Percentiles rank a stretch among this genome's conserved stretches.
phyloP scores from a whole-genome alignment of 23 red algal species.

The Chondrus crispus region DNA sequence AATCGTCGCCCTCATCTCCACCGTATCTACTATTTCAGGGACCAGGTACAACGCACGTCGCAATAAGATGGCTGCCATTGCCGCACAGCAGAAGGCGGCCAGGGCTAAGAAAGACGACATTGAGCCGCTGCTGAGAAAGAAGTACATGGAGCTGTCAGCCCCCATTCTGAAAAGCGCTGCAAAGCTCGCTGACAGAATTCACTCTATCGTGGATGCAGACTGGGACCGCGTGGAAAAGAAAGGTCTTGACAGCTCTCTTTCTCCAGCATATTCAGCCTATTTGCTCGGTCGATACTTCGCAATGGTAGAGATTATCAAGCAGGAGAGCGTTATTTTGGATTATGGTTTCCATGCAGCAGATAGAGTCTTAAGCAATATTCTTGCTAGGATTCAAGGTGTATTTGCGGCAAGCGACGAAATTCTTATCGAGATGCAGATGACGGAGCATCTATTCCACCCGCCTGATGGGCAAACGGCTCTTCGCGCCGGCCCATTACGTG shows the following conservation, averaged over 20 bases:
- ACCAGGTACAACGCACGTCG: constrained; percentile 31
- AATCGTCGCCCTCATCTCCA: constrained; percentile 48
- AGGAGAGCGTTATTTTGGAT: constrained; percentile 43
- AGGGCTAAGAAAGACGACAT: constrained; percentile 33
- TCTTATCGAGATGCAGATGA: constrained; percentile 46
- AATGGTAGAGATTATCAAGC: constrained; percentile 47
- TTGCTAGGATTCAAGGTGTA: constrained; percentile 55
- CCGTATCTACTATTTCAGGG: constrained; percentile 13
- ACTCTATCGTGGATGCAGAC: constrained; percentile 24
- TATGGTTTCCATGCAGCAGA: constrained; percentile 70
- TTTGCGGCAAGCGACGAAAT: constrained; percentile 42
- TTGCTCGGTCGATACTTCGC: constrained; percentile 58
- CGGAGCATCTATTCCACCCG: constrained; percentile 45
- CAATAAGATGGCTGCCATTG: neutral
- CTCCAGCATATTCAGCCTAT: constrained; percentile 62
- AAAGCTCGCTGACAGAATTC: constrained; percentile 57
- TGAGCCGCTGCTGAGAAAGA: constrained; percentile 44
- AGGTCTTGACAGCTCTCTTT: neutral
- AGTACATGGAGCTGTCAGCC: constrained; percentile 26
- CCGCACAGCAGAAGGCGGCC: neutral
- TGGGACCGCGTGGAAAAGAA: constrained; percentile 37
- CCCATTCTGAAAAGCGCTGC: constrained; percentile 67
- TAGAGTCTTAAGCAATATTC: constrained; percentile 55
- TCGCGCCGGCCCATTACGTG: constrained; percentile 16
- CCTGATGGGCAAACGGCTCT: neutral